Evolutionary conservation across 352 stramenopile genomes (phyloP).

Genomic region (Globisporangium uncinulatum): DNA sequence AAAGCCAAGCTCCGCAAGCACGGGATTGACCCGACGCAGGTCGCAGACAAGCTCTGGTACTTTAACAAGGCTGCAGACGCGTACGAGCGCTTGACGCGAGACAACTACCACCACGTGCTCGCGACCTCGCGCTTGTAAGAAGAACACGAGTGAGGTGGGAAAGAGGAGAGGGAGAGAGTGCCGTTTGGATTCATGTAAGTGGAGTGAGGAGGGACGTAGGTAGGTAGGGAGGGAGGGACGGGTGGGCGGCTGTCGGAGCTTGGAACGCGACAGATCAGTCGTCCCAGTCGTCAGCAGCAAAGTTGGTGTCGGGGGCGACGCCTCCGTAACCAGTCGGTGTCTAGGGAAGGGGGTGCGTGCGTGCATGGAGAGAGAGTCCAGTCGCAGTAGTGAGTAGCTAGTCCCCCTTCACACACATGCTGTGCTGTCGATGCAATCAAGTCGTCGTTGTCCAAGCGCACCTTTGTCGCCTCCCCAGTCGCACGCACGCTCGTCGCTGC

Average conservation of each 20-base stretch:
- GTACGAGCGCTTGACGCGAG: slow-evolving; percentile 51
- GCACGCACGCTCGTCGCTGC: neutral
- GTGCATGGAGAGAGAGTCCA: neutral
- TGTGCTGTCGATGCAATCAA: too few species aligned
- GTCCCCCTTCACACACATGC: neutral
- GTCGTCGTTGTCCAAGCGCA: slow-evolving; percentile 14
- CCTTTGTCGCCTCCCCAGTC: slow-evolving; percentile 18
- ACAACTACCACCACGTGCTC: slow-evolving; percentile 50
- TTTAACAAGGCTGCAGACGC: slow-evolving; percentile 38
- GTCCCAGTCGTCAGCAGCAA: slow-evolving; percentile 66
- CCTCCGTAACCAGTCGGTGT: slow-evolving; percentile 20
- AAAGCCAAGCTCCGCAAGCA: slow-evolving; percentile 86
- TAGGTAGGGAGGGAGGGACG: neutral
- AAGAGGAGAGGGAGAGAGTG: neutral
- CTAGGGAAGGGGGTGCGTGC: neutral
- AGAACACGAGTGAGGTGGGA: neutral
- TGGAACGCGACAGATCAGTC: slow-evolving; percentile 13
- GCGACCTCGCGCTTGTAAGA: slow-evolving; percentile 45
- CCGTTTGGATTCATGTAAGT: neutral
- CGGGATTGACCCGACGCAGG: slow-evolving; percentile 59
- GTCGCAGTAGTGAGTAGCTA: too few species aligned
- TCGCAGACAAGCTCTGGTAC: slow-evolving; percentile 56
- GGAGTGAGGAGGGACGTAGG: neutral
- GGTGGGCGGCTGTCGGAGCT: too few species aligned
- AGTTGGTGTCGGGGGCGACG: slow-evolving; percentile 61